Evolutionary conservation across 306 rosid genomes (phyloP).

Genomic region (Sophora flavescens): DNA sequence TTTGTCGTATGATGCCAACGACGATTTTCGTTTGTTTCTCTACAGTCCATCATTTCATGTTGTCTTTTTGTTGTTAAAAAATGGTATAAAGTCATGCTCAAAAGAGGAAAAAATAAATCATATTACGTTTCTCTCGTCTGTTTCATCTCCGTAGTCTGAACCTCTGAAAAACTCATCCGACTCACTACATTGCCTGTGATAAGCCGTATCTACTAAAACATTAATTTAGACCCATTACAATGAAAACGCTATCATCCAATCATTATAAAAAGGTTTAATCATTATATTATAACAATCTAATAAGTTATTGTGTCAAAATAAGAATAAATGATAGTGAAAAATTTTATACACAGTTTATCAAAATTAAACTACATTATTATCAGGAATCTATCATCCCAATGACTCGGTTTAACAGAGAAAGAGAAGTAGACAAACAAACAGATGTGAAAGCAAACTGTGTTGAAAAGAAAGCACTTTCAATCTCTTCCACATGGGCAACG

Average conservation of each 20-base stretch:
- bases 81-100: neutral
- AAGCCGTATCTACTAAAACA: no score
- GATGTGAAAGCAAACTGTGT: slow-evolving; percentile 29
- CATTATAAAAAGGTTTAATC: neutral
- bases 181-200: slow-evolving; percentile 36
- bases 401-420: slow-evolving; percentile 37
- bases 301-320: neutral
- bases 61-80: slow-evolving; percentile 29
- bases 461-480: slow-evolving; percentile 45
- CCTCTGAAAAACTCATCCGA: slow-evolving; percentile 34
- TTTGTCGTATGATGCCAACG: neutral
- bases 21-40: neutral
- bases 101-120: neutral
- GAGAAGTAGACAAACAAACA: slow-evolving; percentile 23
- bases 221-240: no score
- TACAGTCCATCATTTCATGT: slow-evolving; percentile 3
- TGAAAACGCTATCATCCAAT: no score
- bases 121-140: neutral
- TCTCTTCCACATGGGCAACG: slow-evolving; percentile 55
- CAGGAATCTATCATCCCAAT: slow-evolving; percentile 25
- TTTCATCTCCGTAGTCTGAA: slow-evolving; percentile 7
- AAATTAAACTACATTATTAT: neutral
- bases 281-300: slow-evolving; percentile 23
- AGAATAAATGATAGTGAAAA: no score
- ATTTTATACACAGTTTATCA: no score